Conservation (phyloP, 2,329 filamentous ascomycete species). For the Aspergillus sp. region DNA sequence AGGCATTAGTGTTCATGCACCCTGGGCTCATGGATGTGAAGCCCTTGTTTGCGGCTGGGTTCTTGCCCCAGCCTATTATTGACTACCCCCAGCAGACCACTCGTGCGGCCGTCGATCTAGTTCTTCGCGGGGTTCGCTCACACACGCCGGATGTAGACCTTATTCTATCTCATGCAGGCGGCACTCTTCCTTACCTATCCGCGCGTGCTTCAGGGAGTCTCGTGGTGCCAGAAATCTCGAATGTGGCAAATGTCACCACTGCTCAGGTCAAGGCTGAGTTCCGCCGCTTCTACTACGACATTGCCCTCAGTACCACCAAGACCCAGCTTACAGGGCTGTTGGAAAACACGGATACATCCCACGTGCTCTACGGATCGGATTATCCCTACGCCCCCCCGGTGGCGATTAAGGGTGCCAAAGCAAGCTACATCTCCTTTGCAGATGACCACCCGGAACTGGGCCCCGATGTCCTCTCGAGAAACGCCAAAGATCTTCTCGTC, state of each 20-base stretch:
- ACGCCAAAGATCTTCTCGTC: background rate
- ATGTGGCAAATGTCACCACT: background rate
- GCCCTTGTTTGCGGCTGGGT: background rate
- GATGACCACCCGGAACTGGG: background rate
- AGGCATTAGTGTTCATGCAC: background rate
- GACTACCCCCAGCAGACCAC: background rate
- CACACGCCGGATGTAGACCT: background rate
- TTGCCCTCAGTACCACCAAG: background rate
- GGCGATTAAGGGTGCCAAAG: background rate
- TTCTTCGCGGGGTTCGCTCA: background rate
- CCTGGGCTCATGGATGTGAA: background rate
- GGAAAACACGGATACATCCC: background rate
- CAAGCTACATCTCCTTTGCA: background rate
- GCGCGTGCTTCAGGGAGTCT: background rate
- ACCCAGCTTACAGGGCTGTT: background rate
- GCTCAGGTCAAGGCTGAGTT: background rate
- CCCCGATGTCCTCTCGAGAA: background rate
- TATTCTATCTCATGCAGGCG: background rate
- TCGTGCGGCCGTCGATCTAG: background rate
- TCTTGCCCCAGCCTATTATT: background rate
- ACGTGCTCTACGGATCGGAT: background rate
- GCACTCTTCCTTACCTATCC: background rate
- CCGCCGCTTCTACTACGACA: background rate
- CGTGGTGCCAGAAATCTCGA: background rate
- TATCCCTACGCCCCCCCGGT: background rate